Evolutionary conservation across 257 asterid species (phyloP).

Genomic region (Solanum chilense): DNA sequence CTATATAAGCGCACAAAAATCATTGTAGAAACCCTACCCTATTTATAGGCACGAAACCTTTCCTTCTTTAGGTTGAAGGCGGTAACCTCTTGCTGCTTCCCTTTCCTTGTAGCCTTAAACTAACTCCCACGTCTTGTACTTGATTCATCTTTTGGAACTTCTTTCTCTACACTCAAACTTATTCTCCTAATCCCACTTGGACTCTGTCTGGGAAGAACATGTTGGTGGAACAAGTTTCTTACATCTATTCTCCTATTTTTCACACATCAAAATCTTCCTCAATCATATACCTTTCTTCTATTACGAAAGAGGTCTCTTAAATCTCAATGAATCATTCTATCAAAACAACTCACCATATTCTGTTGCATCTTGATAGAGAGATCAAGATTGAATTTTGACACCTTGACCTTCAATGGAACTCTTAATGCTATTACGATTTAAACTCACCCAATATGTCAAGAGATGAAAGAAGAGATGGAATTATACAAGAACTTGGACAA

Average conservation of each 20-base stretch:
- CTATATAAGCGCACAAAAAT: too few relatives aligned
- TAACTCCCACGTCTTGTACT: too few relatives aligned
- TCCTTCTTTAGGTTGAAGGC: too few relatives aligned
- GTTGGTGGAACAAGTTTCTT: background rate
- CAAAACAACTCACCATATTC: background rate
- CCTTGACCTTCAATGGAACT: background rate
- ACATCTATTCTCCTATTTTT: background rate
- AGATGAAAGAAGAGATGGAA: background rate
- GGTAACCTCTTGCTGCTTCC: too few relatives aligned
- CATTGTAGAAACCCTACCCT: too few relatives aligned
- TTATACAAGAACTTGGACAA: background rate
- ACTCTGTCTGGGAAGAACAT: background rate
- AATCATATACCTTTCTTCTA: background rate
- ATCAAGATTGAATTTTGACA: background rate
- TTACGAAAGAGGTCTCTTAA: background rate
- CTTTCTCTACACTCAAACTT: background rate
- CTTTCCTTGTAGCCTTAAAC: too few relatives aligned
- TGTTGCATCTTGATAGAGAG: background rate
- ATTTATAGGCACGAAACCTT: too few relatives aligned
- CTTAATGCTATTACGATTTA: background rate
- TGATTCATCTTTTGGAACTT: background rate
- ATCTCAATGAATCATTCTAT: background rate
- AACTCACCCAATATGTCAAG: too few relatives aligned
- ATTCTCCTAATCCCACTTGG: background rate
- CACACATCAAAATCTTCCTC: background rate